Percentiles rank a stretch among this genome's conserved stretches.
Conservation (phyloP, 2,329 filamentous ascomycete genomes). For the Monosporascus sp. region DNA sequence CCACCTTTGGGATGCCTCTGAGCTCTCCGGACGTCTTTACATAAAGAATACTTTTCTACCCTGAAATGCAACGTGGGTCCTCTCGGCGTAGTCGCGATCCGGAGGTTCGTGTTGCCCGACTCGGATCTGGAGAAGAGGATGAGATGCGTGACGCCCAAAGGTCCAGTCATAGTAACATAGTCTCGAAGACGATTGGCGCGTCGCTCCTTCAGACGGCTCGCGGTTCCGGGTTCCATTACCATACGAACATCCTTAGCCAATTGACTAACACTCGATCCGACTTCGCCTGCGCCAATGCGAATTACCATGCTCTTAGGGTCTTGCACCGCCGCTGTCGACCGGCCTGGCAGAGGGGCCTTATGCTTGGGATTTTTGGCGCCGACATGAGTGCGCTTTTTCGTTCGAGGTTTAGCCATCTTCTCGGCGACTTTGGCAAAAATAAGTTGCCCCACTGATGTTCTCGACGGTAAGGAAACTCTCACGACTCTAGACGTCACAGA, state of each 20-base stretch:
- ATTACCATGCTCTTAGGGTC: slow-evolving; percentile 97
- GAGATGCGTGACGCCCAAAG: slow-evolving; percentile 86
- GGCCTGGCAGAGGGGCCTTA: slow-evolving; percentile 46
- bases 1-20: slow-evolving; percentile 78
- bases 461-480: too few relatives aligned
- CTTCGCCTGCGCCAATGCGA: slow-evolving; percentile 88
- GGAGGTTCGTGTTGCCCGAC: slow-evolving; percentile 86
- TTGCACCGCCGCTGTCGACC: slow-evolving; percentile 58
- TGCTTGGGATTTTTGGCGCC: slow-evolving; percentile 58
- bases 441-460: too few relatives aligned
- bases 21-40: slow-evolving; percentile 81
- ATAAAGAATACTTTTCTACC: slow-evolving; percentile 89
- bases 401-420: slow-evolving; percentile 71
- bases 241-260: slow-evolving; percentile 83
- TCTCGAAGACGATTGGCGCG: slow-evolving; percentile 84
- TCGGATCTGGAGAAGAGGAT: slow-evolving; percentile 88
- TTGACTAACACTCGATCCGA: slow-evolving; percentile 86
- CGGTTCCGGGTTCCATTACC: slow-evolving; percentile 96
- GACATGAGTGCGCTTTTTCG: slow-evolving; percentile 85
- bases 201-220: slow-evolving; percentile 81
- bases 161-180: slow-evolving; percentile 92
- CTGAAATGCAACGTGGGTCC: slow-evolving; percentile 92
- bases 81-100: slow-evolving; percentile 79
- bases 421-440: too few relatives aligned
- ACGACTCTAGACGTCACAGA: too few relatives aligned